Base-by-base conservation (phyloP, 179 eudicot genomes). In the Patellifolia procumbens region DNA sequence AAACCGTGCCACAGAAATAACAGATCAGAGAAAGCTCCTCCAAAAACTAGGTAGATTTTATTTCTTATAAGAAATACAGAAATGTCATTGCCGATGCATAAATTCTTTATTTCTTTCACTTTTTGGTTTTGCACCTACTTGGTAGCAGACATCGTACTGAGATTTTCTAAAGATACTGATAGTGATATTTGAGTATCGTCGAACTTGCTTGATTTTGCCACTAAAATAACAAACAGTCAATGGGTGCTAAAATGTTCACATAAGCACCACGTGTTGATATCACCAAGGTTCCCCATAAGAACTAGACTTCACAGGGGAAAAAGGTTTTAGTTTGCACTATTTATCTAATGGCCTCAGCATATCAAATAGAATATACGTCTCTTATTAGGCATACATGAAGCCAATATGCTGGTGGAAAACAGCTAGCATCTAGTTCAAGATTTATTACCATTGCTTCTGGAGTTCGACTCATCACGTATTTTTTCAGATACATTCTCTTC, bases 401-500 rank as follows among this genome's bases (percentile, higher is more conserved):
- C 61, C 26, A 35, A 13, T 35, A 42, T 13, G 34, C 37, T 4
- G 55, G 32, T 42, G 24, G 10, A 17, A 76, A 56, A 29, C 48
- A 45, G n/a, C 4, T 17, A 39, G 9, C 0, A 31, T 3, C 2
- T 46, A 69, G 24, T 45, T 28, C 19, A 61, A 75, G 45, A 46
- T 7, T 15, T 12, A 59, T 46, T 77, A 87, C 93, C 86, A 19
- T 55, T 59, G 39, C 59, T 83, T 62, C 74, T 76, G 32, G 51
- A 74, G 69, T 77, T 61, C 34, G 85, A 76, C 60, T 76, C 87
- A 69, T 67, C 52, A 35, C 74, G 81, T 60, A 67, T 81, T 32
- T 76, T 82, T 49, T 76, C 83, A 31, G 85, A 75, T 52, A 75
- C 89, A 75, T 81, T 75, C 74, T 84, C 79, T 63, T 82, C 81